These are phyloP conservation scores for Penicillium flavigenum DNA, from an alignment of 495 filamentous ascomycete species.

Conservation along the genomic window DNA sequence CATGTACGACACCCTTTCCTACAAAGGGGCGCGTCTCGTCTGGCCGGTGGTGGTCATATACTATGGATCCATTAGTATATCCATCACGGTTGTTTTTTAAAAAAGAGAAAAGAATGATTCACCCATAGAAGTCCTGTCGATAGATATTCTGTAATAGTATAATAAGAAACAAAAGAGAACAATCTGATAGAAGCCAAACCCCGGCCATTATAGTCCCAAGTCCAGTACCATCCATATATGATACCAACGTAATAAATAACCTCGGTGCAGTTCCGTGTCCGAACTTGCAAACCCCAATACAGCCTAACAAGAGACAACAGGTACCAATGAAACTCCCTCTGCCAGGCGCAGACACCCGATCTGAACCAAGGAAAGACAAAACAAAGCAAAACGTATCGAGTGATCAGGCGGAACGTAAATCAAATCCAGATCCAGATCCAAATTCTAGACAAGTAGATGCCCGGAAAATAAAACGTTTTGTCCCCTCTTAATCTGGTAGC, in stretches of 20 bases:
- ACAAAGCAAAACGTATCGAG: neutral
- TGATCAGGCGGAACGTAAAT: neutral
- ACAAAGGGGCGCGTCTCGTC: neutral
- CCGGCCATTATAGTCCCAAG: slow-evolving; percentile 5
- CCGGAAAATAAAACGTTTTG: neutral
- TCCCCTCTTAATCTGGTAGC: neutral
- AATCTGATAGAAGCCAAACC: neutral
- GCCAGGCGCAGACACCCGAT: neutral
- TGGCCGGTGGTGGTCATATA: neutral
- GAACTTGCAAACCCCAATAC: neutral
- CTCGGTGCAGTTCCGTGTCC: slow-evolving; percentile 1
- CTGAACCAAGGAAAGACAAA: neutral
- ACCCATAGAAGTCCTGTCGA: slow-evolving; percentile 1
- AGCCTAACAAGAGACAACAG: neutral
- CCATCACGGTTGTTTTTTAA: neutral
- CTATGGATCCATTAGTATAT: neutral
- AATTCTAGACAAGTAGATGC: neutral
- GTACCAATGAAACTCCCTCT: slow-evolving; percentile 7
- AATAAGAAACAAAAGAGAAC: slow-evolving; percentile 5
- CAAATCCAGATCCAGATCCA: neutral
- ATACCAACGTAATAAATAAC: slow-evolving; percentile 5
- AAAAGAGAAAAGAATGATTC: neutral
- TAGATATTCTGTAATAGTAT: slow-evolving; percentile 10
- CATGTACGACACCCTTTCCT: neutral
- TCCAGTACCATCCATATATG: slow-evolving; percentile 8